phyloP scores from a whole-genome alignment of 2,329 filamentous ascomycete genomes.

The Diaporthe amygdali region DNA sequence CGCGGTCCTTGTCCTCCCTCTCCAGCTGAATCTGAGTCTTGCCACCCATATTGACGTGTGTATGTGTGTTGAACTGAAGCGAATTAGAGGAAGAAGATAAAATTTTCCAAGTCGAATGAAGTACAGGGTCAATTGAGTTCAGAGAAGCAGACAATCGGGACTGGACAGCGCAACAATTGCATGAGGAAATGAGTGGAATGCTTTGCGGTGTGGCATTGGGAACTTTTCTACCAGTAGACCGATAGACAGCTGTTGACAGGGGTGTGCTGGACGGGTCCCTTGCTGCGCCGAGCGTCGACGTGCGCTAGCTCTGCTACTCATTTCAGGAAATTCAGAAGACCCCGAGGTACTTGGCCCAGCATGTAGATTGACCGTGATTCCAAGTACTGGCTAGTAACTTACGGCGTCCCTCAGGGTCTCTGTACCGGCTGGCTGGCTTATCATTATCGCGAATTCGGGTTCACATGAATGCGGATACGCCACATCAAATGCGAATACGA shows the following conservation, averaged over 20 bases:
- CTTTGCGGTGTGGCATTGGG: constrained; percentile 20
- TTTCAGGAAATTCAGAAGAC: neutral
- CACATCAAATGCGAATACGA: constrained; percentile 7
- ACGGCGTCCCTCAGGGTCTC: neutral
- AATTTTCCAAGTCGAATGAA: neutral
- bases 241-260: constrained; percentile 18
- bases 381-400: neutral
- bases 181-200: constrained; percentile 12
- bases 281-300: constrained; percentile 4
- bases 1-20: constrained; percentile 80
- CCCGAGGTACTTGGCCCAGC: neutral
- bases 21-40: constrained; percentile 59
- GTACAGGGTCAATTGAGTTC: constrained; percentile 9
- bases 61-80: constrained; percentile 2
- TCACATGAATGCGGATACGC: neutral
- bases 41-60: constrained; percentile 24
- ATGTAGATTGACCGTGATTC: accelerated
- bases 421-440: neutral
- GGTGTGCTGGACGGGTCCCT: constrained; percentile 14
- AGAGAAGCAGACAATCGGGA: neutral
- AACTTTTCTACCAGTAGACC: constrained; percentile 18
- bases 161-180: neutral
- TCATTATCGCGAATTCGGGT: constrained; percentile 7
- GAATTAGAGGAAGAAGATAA: neutral
- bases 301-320: constrained; percentile 17